phyloP scores from a whole-genome alignment of 2,329 filamentous ascomycete species.

The Aspergillus brunneoviolaceus region DNA sequence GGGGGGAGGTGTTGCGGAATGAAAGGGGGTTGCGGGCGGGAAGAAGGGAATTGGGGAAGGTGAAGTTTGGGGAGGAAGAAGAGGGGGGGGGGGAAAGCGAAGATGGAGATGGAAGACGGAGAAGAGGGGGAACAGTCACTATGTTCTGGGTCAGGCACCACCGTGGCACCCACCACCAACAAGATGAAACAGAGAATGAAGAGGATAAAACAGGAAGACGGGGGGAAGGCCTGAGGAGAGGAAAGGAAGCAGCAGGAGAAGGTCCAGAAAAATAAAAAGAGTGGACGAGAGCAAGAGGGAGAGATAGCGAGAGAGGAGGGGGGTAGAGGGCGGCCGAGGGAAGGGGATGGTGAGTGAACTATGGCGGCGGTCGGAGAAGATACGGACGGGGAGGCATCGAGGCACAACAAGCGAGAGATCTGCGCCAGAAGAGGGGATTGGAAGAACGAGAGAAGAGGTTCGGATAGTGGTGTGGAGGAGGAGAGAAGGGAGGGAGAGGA shows the following conservation, averaged over 20 bases:
- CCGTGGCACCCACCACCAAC: constrained; percentile 8
- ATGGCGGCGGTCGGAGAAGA: background rate
- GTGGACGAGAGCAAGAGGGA: background rate
- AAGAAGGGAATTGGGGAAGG: constrained; percentile 4
- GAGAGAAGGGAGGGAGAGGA: constrained; percentile 10
- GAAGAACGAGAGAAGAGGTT: constrained; percentile 32
- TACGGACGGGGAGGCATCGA: constrained; percentile 2
- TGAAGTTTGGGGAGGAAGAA: constrained; percentile 1
- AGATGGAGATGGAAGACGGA: constrained; percentile 12
- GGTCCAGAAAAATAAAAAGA: background rate
- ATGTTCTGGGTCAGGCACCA: constrained; percentile 12
- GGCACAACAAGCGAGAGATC: constrained; percentile 4
- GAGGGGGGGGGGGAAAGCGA: constrained; percentile 6
- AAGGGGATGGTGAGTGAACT: background rate
- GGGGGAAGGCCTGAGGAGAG: background rate
- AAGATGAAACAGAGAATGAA: constrained; percentile 10
- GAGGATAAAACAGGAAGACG: background rate
- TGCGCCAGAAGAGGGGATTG: constrained; percentile 6
- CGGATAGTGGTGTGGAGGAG: constrained; percentile 25
- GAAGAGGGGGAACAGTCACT: constrained; percentile 14
- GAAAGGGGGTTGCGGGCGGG: too few relatives aligned
- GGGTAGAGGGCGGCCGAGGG: background rate
- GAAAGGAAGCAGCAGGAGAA: background rate
- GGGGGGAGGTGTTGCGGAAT: too few relatives aligned
- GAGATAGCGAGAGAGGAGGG: background rate